A percentile compares a stretch with the other conserved stretches of the same genome.
Conservation (phyloP, 148 eudicot species). For the Fagopyrum tataricum region DNA sequence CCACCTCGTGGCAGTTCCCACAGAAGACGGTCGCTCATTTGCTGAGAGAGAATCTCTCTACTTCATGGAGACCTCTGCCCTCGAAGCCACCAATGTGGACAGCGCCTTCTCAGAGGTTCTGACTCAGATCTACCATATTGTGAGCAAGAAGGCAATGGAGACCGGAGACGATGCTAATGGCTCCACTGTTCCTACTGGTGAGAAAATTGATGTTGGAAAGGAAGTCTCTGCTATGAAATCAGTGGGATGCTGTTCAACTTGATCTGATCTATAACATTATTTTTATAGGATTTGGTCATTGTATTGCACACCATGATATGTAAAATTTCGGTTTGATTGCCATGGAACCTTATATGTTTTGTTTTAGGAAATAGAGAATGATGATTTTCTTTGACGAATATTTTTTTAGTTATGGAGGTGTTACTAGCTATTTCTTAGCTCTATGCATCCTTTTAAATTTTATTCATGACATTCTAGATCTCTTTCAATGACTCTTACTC, state of each 20-base stretch:
- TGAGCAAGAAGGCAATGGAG: conserved; percentile 65
- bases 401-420: not conserved
- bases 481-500: not conserved
- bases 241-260: conserved; percentile 60
- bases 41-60: conserved; percentile 55
- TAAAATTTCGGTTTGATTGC: conserved; percentile 20
- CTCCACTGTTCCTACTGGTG: conserved; percentile 42
- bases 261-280: not conserved
- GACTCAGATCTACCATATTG: conserved; percentile 54
- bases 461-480: not conserved
- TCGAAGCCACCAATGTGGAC: conserved; percentile 63
- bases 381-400: not conserved
- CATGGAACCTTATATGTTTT: not conserved
- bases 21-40: conserved; percentile 48
- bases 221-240: conserved; percentile 60
- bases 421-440: not conserved
- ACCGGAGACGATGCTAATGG: conserved; percentile 44
- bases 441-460: not conserved
- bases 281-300: conserved; percentile 14
- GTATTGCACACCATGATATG: conserved; percentile 23
- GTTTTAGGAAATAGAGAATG: conserved; percentile 19
- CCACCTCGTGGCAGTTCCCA: conserved; percentile 59
- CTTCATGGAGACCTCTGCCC: conserved; percentile 76
- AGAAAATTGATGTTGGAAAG: conserved; percentile 56
- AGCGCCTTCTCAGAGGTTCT: conserved; percentile 54